phyloP scores from a whole-genome alignment of 2,329 filamentous ascomycete genomes.

The Penicillium sp. region DNA sequence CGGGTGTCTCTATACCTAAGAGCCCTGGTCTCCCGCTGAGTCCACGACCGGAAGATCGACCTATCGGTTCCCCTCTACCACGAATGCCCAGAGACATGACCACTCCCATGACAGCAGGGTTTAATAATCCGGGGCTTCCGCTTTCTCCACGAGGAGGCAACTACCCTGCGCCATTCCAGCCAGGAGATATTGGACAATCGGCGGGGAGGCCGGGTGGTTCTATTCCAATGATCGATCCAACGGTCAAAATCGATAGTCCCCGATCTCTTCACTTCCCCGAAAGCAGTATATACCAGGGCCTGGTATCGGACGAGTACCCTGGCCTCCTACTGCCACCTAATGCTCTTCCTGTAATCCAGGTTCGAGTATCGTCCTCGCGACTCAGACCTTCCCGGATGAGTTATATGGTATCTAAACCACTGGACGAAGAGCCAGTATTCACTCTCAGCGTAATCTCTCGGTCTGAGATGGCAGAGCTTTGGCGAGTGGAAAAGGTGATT shows the following conservation, averaged over 20 bases:
- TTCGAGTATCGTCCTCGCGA: slow-evolving; percentile 91
- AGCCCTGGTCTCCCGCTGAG: slow-evolving; percentile 69
- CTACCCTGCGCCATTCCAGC: slow-evolving; percentile 73
- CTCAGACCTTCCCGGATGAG: slow-evolving; percentile 90
- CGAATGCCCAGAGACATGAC: slow-evolving; percentile 57
- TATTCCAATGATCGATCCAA: slow-evolving; percentile 43
- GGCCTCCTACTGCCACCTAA: slow-evolving; percentile 85
- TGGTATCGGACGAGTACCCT: slow-evolving; percentile 84
- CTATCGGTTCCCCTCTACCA: slow-evolving; percentile 63
- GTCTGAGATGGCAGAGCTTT: slow-evolving; percentile 69
- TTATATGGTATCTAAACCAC: slow-evolving; percentile 74
- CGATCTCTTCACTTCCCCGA: slow-evolving; percentile 36
- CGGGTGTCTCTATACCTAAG: slow-evolving; percentile 53
- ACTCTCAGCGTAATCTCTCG: slow-evolving; percentile 84
- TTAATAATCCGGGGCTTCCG: slow-evolving; percentile 56
- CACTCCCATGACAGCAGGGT: slow-evolving; percentile 61
- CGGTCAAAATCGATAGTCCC: slow-evolving; percentile 41
- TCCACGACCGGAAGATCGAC: slow-evolving; percentile 63
- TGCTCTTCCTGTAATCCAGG: slow-evolving; percentile 80
- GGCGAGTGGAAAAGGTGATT: slow-evolving; percentile 93
- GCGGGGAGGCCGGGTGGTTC: slow-evolving; percentile 15
- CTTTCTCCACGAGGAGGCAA: slow-evolving; percentile 75
- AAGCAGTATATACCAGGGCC: slow-evolving; percentile 69
- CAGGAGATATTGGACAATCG: slow-evolving; percentile 57
- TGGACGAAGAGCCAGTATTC: slow-evolving; percentile 92